Evolutionary conservation across 768 basidiomycete species (phyloP), one percentile per base, ranked within the genome.

Genomic region (Candolleomyces aberdarensis): DNA sequence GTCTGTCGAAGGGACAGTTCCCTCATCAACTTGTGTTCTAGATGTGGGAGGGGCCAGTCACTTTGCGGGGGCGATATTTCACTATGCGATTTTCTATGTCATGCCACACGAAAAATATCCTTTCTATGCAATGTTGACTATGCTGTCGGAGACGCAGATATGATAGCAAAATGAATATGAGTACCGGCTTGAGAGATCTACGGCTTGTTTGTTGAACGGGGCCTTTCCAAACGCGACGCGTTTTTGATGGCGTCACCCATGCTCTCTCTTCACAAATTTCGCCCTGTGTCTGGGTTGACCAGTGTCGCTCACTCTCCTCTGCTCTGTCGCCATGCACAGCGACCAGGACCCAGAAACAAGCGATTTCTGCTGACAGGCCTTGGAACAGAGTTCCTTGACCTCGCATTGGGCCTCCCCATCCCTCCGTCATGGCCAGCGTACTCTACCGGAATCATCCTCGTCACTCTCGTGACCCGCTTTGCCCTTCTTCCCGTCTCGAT

Each of bases 1-100:
- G 94, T 72, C 84, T 99, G 63, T 94, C 93, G 68, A 97, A 96
- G 85, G 94, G 96, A 63, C 94, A 98, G 80, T 94, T 84, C 83
- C 93, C 97, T 73, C 97, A 99, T 81, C 86, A 92, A 78, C 75
- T 99, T 80, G 84, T 84, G 64, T 98, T 97, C 84, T 98, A 80
- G 83, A 65, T 52, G 41, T 62, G 41, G 66, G 60, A 64, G 59
- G 59, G 52, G 51, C 22, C 32, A 32, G 52, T 54, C 52, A 31
- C 52, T 54, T 54, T 54, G 52, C 26, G 29, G 52, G 52, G 32
- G 15, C 32, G 52, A 54, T 54, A 54, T 54, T 54, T 46, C 32
- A 54, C 52, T 54, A 56, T 56, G 56, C 43, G 29, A 46, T 31
- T 36, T 46, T 57, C 41, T 46, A 57, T 57, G 56, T 57, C 46